These are phyloP conservation scores for Arctium lappa DNA, from an alignment of 129 eudicot species.

Conservation along the genomic window DNA sequence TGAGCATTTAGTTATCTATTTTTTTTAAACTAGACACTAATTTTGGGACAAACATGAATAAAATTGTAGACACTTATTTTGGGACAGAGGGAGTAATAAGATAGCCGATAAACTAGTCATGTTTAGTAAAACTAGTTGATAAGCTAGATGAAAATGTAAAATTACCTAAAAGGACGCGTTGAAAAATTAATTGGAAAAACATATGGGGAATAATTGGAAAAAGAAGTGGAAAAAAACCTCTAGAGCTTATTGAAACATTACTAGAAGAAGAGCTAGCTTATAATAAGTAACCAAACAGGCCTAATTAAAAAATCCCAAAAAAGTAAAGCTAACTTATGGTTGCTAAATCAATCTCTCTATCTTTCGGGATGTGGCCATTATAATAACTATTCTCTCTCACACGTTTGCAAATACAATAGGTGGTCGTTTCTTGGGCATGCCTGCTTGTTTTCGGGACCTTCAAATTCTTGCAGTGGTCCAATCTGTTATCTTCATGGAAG, in stretches of 20 bases:
- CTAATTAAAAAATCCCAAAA: not conserved
- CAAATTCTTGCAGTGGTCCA: conserved; percentile 62
- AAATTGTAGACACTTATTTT: not conserved
- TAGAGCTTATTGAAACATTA: not conserved
- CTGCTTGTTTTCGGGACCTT: conserved; percentile 42
- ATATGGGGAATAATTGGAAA: not conserved
- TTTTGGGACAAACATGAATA: not conserved
- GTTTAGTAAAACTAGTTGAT: not conserved
- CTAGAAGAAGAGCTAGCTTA: not conserved
- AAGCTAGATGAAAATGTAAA: not conserved
- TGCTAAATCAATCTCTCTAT: not conserved
- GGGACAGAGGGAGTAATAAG: not conserved
- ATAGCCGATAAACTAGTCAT: too few species aligned
- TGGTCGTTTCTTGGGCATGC: conserved; percentile 63
- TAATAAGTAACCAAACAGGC: not conserved
- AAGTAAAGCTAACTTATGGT: not conserved
- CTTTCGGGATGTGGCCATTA: not conserved
- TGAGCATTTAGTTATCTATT: not conserved
- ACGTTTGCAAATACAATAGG: conserved; percentile 43
- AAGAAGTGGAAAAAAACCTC: not conserved
- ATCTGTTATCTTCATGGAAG: conserved; percentile 78
- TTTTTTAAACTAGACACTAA: not conserved
- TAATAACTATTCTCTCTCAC: not conserved
- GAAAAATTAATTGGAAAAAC: not conserved
- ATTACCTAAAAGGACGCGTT: not conserved